Evolutionary conservation across 2,329 filamentous ascomycete species (phyloP).

Genomic region (Clonostachys byssicola): DNA sequence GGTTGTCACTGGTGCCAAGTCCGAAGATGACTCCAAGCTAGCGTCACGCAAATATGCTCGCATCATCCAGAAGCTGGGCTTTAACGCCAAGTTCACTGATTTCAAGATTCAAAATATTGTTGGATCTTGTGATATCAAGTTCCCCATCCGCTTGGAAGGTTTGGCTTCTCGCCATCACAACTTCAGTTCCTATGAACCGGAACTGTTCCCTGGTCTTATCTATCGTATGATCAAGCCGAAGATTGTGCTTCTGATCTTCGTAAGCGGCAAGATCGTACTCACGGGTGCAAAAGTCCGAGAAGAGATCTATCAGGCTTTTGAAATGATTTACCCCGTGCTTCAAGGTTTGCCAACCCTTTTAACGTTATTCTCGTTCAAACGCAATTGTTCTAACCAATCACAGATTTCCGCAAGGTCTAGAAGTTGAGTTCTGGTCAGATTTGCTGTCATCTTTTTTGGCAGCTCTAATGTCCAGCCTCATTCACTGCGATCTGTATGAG

Average conservation of each 20-base stretch:
- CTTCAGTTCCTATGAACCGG: slow-evolving; percentile 98
- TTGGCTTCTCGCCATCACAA: slow-evolving; percentile 96
- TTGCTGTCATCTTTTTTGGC: background rate
- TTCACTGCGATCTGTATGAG: slow-evolving; percentile 29
- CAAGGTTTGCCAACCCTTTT: slow-evolving; percentile 54
- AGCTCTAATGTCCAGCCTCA: background rate
- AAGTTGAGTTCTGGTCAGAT: slow-evolving; percentile 1
- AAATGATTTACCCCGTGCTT: slow-evolving; percentile 95
- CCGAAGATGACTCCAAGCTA: slow-evolving; percentile 95
- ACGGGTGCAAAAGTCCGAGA: slow-evolving; percentile 97
- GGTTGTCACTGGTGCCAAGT: slow-evolving; percentile 98
- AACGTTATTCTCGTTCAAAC: background rate
- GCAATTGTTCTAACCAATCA: slow-evolving; percentile 1
- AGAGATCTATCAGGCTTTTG: slow-evolving; percentile 95
- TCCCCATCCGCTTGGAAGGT: slow-evolving; percentile 94
- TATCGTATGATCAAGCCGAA: slow-evolving; percentile 99
- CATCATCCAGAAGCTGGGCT: slow-evolving; percentile 99
- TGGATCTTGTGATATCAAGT: slow-evolving; percentile 98
- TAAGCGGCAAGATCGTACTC: slow-evolving; percentile 96
- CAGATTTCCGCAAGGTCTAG: slow-evolving; percentile 57
- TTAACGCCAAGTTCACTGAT: slow-evolving; percentile 99
- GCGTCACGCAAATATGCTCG: slow-evolving; percentile 96
- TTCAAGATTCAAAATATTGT: slow-evolving; percentile 99
- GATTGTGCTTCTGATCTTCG: slow-evolving; percentile 96
- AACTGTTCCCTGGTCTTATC: slow-evolving; percentile 97